phyloP scores from a whole-genome alignment of 257 asterid genomes.

The Fraxinus quadrangulata region DNA sequence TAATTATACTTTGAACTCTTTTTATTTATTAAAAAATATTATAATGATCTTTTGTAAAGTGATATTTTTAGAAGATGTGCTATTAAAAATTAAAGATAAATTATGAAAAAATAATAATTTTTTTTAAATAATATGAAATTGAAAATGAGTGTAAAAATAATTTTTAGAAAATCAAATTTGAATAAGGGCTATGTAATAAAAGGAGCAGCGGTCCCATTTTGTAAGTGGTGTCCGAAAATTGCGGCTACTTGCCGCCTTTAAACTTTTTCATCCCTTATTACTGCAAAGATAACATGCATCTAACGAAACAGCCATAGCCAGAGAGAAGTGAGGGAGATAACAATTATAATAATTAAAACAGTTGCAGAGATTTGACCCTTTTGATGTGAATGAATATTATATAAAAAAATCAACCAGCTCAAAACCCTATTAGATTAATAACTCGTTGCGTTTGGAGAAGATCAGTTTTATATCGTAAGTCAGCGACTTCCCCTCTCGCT shows the following conservation, averaged over 20 bases:
- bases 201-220: constrained; percentile 4
- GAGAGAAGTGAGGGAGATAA: constrained; percentile 27
- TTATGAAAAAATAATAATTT: no score
- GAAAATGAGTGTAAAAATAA: no score
- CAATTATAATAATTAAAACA: constrained; percentile 35
- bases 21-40: no score
- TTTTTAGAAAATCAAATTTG: no score
- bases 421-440: constrained; percentile 36
- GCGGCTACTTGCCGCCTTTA: constrained; percentile 73
- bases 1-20: no score
- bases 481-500: constrained; percentile 47
- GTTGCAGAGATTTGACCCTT: constrained; percentile 48
- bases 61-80: no score
- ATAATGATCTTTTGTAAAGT: no score
- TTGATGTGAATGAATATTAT: constrained; percentile 23
- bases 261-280: constrained; percentile 32
- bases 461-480: constrained; percentile 54
- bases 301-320: not conserved
- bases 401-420: constrained; percentile 26
- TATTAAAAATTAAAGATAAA: no score
- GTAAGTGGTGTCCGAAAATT: constrained; percentile 36
- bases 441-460: constrained; percentile 47
- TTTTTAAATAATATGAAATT: no score
- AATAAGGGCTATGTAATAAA: not conserved
- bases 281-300: not conserved